phyloP scores from a whole-genome alignment of 1,139 yeast species.

The Waltiozyma sp. region DNA sequence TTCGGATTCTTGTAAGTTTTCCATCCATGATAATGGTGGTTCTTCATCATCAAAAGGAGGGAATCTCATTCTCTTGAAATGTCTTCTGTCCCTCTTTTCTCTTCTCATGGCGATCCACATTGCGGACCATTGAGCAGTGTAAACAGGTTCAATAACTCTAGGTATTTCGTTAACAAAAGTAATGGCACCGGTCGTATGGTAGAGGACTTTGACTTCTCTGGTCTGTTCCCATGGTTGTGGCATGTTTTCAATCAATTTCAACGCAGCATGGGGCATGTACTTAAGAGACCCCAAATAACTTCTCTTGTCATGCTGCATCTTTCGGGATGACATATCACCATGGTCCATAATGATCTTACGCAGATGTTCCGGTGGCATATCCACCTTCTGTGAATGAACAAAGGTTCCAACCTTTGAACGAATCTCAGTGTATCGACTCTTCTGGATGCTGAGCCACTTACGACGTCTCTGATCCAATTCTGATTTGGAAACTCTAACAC shows the following conservation, averaged over 20 bases:
- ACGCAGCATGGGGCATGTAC: conserved; percentile 90
- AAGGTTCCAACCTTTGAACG: conserved; percentile 23
- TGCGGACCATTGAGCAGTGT: conserved; percentile 92
- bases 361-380: conserved; percentile 92
- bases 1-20: conserved; percentile 63
- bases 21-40: conserved; percentile 78
- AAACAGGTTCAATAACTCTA: conserved; percentile 84
- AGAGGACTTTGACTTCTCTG: conserved; percentile 78
- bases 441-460: conserved; percentile 61
- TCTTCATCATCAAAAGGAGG: conserved; percentile 98
- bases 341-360: conserved; percentile 78
- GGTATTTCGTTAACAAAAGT: conserved; percentile 93
- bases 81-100: conserved; percentile 83
- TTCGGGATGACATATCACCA: conserved; percentile 73
- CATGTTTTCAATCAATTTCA: conserved; percentile 87
- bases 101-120: conserved; percentile 89
- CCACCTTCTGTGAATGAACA: conserved; percentile 55
- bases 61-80: conserved; percentile 82
- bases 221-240: conserved; percentile 97
- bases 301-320: conserved; percentile 78
- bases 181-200: conserved; percentile 88
- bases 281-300: conserved; percentile 86
- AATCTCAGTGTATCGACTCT: conserved; percentile 32
- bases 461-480: conserved; percentile 34
- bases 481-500: conserved; percentile 17